Evolutionary conservation across 2,329 filamentous ascomycete species (phyloP), one percentile per base, ranked within the genome.

Genomic region (Claviceps paspali): DNA sequence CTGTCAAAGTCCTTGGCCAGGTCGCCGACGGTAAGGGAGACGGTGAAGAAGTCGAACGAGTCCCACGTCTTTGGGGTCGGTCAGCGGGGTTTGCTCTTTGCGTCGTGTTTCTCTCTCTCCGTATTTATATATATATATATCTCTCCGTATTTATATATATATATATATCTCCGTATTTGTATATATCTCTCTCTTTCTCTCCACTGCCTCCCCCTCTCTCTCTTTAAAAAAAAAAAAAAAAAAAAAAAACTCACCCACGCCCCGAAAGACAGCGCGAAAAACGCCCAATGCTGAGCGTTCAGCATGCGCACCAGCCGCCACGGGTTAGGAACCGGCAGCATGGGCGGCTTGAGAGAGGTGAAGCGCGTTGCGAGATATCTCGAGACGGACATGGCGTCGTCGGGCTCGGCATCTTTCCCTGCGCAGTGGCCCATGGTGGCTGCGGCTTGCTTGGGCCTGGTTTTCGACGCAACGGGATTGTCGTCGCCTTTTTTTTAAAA

Each of bases 41-140:
- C 73, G 32, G 72, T 76, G 52, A 77, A 76, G 58, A 78, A 79
- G 52, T 80, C 76, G 45, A 78, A 79, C 3, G 74, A 64, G 49
- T 78, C 73, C 71, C 70, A 75, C 1, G 67, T 68, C 70, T 73
- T 17, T n/a, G n/a, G n/a, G n/a, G n/a, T n/a, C n/a, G n/a, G n/a
- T n/a, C n/a, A n/a, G n/a, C n/a, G n/a, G n/a, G n/a, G n/a, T n/a
- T n/a, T n/a, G n/a, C n/a, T n/a, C n/a, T n/a, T n/a, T n/a, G n/a
- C n/a, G n/a, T n/a, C n/a, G n/a, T n/a, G n/a, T n/a, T n/a, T n/a
- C n/a, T n/a, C n/a, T n/a, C n/a, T n/a, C n/a, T n/a, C n/a, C n/a
- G n/a, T n/a, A n/a, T n/a, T n/a, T n/a, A n/a, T n/a, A n/a, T n/a
- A n/a, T n/a, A n/a, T n/a, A n/a, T n/a, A n/a, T n/a, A n/a, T n/a